Evolutionary conservation across 2,329 filamentous ascomycete genomes (phyloP), one percentile per base, ranked within the genome.

Genomic region (Penicillium sp.): DNA sequence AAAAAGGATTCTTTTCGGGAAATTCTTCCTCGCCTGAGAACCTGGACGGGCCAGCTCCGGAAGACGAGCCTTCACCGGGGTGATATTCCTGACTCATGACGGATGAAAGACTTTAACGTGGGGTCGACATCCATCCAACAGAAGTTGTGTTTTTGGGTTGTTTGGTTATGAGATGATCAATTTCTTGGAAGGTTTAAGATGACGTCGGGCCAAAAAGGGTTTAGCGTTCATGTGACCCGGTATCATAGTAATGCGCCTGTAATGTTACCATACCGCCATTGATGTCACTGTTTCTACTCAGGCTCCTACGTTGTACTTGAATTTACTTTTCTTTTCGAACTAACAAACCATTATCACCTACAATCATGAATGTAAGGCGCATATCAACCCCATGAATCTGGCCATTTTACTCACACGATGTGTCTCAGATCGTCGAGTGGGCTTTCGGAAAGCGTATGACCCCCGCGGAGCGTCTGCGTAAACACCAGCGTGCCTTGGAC

Each of bases 371-470:
- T 72, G 76, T 78, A 67, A 69, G 72, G 50, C 52, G 16, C n/a
- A 50, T 38, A 13, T 4, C 1, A 31, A 15, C 27, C 9, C 11
- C 13, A 45, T 21, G 29, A 9, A 11, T 10, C 27, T 36, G 21
- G 5, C 2, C 7, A 16, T 25, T 44, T 19, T 41, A 41, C 27
- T 51, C 56, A 66, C 59, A 68, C 54, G 55, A 50, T 54, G 21
- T 60, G 62, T 59, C 64, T n/a, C 68, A 97, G 91, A 91, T 97
- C 73, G 85, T 99, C 61, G 94, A 99, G 85, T 99, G 94, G 92
- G 93, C 93, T 39, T 99, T 99, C 73, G 94, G 94, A 66, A 97
- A 97, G 85, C 94, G 94, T 77, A 95, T 97, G 85, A 99, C 94
- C 82, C 93, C 94, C 4, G 91, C 92, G 58, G 79, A 81, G 72